A percentile compares a stretch with the other conserved stretches of the same genome.
phyloP scores from a whole-genome alignment of 805 yeast species.

The Metschnikowia arizonensis region DNA sequence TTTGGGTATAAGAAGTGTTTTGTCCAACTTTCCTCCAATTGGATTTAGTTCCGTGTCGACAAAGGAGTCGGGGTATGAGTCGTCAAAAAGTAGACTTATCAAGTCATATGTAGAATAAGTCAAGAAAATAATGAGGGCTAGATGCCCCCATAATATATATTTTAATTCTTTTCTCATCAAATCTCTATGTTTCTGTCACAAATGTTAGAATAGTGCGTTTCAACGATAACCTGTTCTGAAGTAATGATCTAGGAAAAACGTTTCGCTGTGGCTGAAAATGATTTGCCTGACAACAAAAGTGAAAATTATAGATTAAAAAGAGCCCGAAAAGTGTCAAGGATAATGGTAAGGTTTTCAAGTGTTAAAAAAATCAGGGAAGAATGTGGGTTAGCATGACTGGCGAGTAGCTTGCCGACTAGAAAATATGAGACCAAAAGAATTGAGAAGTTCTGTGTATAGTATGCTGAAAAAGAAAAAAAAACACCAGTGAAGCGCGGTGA shows the following conservation, averaged over 20 bases:
- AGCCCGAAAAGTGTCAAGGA: not conserved
- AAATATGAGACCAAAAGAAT: slow-evolving; percentile 3
- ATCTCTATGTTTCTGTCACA: not conserved
- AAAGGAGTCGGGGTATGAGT: slow-evolving; percentile 60
- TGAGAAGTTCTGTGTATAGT: slow-evolving; percentile 1
- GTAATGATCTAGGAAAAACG: not conserved
- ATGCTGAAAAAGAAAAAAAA: slow-evolving; percentile 3
- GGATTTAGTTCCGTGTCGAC: slow-evolving; percentile 61
- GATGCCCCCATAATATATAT: slow-evolving; percentile 56
- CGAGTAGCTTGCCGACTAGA: not conserved
- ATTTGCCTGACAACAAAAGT: not conserved
- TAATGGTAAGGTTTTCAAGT: not conserved
- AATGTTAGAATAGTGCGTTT: not conserved
- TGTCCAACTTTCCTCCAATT: slow-evolving; percentile 36
- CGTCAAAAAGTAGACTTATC: slow-evolving; percentile 70
- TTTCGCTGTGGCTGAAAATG: not conserved
- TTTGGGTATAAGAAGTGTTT: slow-evolving; percentile 69
- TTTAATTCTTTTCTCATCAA: slow-evolving; percentile 63
- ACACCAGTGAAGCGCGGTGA: slow-evolving; percentile 4
- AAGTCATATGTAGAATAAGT: slow-evolving; percentile 68
- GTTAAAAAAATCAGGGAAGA: slow-evolving; percentile 1
- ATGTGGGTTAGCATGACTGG: not conserved
- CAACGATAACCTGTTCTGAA: not conserved
- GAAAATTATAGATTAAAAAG: not conserved
- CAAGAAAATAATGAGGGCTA: slow-evolving; percentile 48